Percentiles rank a stretch among this genome's conserved stretches.
Conservation (phyloP, 768 basidiomycete genomes). For the Galerina marginata region DNA sequence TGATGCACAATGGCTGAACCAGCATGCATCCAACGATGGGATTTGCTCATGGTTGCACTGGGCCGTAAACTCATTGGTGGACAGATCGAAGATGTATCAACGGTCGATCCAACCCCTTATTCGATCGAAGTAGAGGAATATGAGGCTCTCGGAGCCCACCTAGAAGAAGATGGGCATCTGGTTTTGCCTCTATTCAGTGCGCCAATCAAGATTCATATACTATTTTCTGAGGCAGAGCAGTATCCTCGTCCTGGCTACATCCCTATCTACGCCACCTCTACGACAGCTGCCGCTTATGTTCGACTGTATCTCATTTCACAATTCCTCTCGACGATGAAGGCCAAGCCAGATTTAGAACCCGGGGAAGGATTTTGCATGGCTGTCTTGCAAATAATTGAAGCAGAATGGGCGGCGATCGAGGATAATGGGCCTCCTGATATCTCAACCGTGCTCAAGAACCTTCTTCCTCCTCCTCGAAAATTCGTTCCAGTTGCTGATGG, state of each 20-base stretch:
- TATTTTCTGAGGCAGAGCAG: conserved; percentile 53
- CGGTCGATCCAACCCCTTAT: conserved; percentile 30
- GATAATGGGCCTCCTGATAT: conserved; percentile 79
- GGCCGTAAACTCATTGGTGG: conserved; percentile 58
- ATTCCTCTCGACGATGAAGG: conserved; percentile 61
- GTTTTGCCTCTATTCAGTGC: conserved; percentile 70
- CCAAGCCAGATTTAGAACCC: conserved; percentile 59
- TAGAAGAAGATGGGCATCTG: conserved; percentile 50
- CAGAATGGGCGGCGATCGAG: conserved; percentile 69
- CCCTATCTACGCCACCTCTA: conserved; percentile 78
- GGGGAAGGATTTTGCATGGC: conserved; percentile 79
- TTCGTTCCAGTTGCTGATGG: not conserved
- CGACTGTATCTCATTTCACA: conserved; percentile 80
- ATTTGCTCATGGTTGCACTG: conserved; percentile 58
- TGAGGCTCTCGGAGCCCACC: conserved; percentile 60
- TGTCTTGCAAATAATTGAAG: conserved; percentile 71
- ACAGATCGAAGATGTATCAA: conserved; percentile 27
- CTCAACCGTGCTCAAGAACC: conserved; percentile 64
- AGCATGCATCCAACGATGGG: conserved; percentile 51
- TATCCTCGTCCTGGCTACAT: conserved; percentile 55
- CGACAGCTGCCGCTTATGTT: conserved; percentile 75
- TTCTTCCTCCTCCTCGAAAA: conserved; percentile 45
- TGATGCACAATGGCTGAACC: conserved; percentile 46
- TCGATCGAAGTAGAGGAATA: conserved; percentile 50
- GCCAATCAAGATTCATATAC: conserved; percentile 69